Evolutionary conservation across 2,329 filamentous ascomycete genomes (phyloP), one percentile per base, ranked within the genome.

Genomic region (Boeremia exigua): DNA sequence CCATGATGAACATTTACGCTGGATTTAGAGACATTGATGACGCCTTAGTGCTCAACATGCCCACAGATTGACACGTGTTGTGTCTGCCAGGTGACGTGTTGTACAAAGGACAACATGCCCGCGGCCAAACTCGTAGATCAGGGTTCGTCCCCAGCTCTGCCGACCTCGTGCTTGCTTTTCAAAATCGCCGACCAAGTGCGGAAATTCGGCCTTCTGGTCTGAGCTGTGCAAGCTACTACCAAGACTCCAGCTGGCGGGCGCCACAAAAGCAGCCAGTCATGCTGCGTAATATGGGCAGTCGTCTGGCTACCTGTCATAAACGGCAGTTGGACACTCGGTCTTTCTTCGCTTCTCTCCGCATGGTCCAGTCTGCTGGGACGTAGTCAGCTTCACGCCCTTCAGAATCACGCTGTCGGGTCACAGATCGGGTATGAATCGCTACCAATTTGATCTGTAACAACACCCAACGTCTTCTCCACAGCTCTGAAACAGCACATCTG

Each of bases 271-370:
- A 17, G n/a, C 47, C 47, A 56, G 42, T 43, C 27, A 51, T 38
- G 37, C 27, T 43, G 32, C 23, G 47, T 46, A 17, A 50, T 32
- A 46, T 50, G 40, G 29, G 53, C 36, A 47, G 29, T 38, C 37
- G 29, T 47, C 54, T 60, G 48, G 32, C 59, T 50, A 54, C 48
- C 60, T 67, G 62, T 66, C 61, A 66, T 54, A 50, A 63, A 65
- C 61, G 62, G 58, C 49, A 61, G 45, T 38, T 45, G 19, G 45
- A 49, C 46, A 56, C 61, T 63, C 56, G 58, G 57, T 34, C 50
- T 54, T 58, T 60, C 52, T 39, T 64, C 58, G 57, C 55, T 40
- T 42, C 60, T 67, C 69, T 72, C 69, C 65, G 58, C 70, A 62
- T 54, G 58, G 54, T 67, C 70, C 68, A 63, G 37, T 55, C 54